Percentiles rank a stretch among this genome's conserved stretches.
Evolutionary conservation across 2,329 filamentous ascomycete species (phyloP).

Genomic region (Meredithiella fracta): DNA sequence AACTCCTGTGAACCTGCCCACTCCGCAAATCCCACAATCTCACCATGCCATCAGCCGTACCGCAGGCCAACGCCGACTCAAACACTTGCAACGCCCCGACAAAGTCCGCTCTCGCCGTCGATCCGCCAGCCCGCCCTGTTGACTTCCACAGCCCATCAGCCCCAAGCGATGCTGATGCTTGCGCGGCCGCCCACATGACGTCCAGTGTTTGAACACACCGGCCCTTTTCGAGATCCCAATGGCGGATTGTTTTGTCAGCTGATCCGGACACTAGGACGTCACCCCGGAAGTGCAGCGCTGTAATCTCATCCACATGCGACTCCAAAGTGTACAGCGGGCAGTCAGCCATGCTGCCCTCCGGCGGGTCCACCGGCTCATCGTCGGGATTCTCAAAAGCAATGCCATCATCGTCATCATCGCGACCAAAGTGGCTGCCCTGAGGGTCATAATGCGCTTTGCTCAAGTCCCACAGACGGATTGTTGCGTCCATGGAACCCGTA

Average conservation of each 20-base stretch:
- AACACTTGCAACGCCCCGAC: slow-evolving; percentile 92
- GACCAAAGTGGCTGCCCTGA: slow-evolving; percentile 42
- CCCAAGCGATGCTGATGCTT: slow-evolving; percentile 56
- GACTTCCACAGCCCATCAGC: slow-evolving; percentile 56
- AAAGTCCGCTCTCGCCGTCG: slow-evolving; percentile 53
- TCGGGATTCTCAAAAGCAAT: slow-evolving; percentile 58
- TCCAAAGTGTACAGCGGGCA: slow-evolving; percentile 78
- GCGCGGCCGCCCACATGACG: slow-evolving; percentile 93
- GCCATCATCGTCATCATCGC: slow-evolving; percentile 45
- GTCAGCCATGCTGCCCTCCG: slow-evolving; percentile 68
- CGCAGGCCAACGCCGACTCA: slow-evolving; percentile 85
- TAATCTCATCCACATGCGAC: slow-evolving; percentile 86
- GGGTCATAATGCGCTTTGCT: slow-evolving; percentile 75
- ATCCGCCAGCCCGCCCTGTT: slow-evolving; percentile 37
- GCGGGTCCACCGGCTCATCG: slow-evolving; percentile 50
- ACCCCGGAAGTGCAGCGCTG: slow-evolving; percentile 76
- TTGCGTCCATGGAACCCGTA: slow-evolving; percentile 87
- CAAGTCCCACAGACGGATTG: slow-evolving; percentile 79
- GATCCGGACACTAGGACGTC: slow-evolving; percentile 89
- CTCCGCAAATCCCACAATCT: slow-evolving; percentile 90
- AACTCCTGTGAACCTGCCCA: slow-evolving; percentile 88
- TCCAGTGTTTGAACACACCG: slow-evolving; percentile 94
- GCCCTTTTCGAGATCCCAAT: slow-evolving; percentile 97
- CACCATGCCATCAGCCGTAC: slow-evolving; percentile 95
- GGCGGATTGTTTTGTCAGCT: slow-evolving; percentile 88